Evolutionary conservation across 768 basidiomycete species (phyloP), one percentile per base, ranked within the genome.

Genomic region (Lepiota venenata): DNA sequence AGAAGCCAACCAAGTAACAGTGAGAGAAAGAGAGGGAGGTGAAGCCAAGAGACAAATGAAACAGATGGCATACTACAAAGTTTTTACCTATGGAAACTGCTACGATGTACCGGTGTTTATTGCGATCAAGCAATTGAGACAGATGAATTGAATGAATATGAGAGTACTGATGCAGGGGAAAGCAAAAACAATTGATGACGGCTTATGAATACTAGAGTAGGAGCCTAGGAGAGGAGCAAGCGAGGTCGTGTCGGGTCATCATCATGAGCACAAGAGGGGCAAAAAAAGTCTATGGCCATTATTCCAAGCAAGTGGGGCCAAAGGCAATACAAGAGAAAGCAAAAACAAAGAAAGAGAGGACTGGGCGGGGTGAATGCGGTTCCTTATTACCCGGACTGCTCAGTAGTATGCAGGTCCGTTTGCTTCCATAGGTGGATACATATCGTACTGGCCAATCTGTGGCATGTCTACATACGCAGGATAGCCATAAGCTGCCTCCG

Each of bases 381-480:
- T 87, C 88, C 70, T 87, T 87, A 77, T 71, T 58, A 77, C 76
- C 66, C 80, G 78, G 61, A 83, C 80, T 76, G 66, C 52, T 78
- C 73, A 69, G 36, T 55, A 55, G 42, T 55, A 55, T 27, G 46
- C 42, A 3, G 53, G 27, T 4, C 53, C 53, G 38, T 55, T 38
- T 4, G 39, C 9, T 15, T 55, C 53, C 53, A 55, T 55, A 32
- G 53, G 47, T 9, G 45, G 27, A 42, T 87, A 87, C 77, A 80
- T 75, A 59, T 87, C 86, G 69, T 87, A 88, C 61, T 79, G 80
- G 66, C 80, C 77, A 58, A 73, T 68, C 60, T 84, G 84, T 41
- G 83, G 75, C 78, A 82, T 76, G 67, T 87, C 87, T 74, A 86
- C 71, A 71, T 87, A 88, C 40, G 74, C 79, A 56, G 79, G 72